Percentiles rank a stretch among this genome's conserved stretches.
Evolutionary conservation across 148 eudicot genomes (phyloP).

Genomic region (Linanthus parryae): DNA sequence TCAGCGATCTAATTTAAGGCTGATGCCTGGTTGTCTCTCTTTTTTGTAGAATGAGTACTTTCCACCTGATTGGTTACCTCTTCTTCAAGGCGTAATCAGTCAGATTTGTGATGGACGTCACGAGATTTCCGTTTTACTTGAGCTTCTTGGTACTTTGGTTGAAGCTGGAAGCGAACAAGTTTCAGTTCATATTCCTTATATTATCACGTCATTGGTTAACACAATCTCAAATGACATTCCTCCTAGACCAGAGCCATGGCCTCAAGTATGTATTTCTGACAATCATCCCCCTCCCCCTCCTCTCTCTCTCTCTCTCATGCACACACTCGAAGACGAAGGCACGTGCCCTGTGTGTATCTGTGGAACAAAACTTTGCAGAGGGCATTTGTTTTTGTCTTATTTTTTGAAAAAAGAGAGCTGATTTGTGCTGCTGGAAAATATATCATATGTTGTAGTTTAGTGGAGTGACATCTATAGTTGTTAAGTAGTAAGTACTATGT

Average conservation of each 20-base stretch:
- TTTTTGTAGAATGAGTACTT: slow-evolving; percentile 56
- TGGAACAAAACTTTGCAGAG: no score
- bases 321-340: no score
- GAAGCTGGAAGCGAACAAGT: slow-evolving; percentile 61
- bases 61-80: slow-evolving; percentile 72
- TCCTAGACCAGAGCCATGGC: slow-evolving; percentile 51
- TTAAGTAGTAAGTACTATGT: no score
- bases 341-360: no score
- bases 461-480: no score
- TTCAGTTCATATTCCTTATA: slow-evolving; percentile 46
- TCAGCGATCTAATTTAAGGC: slow-evolving; percentile 3
- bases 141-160: slow-evolving; percentile 67
- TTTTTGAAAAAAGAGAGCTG: no score
- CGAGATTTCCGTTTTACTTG: slow-evolving; percentile 50
- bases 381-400: no score
- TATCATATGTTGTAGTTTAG: no score
- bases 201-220: slow-evolving; percentile 37
- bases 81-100: slow-evolving; percentile 60
- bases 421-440: no score
- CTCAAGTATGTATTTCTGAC: slow-evolving; percentile 44
- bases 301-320: no score
- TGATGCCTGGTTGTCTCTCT: slow-evolving; percentile 1
- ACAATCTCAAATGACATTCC: slow-evolving; percentile 46
- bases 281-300: not conserved
- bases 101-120: slow-evolving; percentile 48